Conservation (phyloP, 176 grass and related monocot genomes). For the Ampelocalamus luodianensis region DNA sequence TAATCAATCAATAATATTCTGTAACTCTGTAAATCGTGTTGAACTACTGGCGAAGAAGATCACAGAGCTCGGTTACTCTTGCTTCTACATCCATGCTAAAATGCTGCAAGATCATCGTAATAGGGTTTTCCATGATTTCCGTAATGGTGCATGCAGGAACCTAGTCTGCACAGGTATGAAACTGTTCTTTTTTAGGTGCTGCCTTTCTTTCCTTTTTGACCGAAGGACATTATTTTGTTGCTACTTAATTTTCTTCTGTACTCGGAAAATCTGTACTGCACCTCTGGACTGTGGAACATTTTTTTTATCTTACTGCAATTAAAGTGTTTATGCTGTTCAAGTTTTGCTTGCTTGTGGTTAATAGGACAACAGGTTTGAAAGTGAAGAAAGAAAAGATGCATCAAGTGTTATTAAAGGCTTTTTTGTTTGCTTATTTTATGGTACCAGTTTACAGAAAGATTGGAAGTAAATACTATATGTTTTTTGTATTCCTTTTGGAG, state of each 20-base stretch:
- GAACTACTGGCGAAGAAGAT: conserved; percentile 96
- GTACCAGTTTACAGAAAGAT: neutral
- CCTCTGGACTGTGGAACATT: neutral
- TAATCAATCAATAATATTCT: conserved; percentile 98
- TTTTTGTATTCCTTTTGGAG: neutral
- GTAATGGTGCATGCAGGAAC: conserved; percentile 94
- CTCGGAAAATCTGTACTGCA: neutral
- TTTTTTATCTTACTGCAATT: neutral
- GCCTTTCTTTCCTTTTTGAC: neutral
- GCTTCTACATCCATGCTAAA: conserved; percentile 99
- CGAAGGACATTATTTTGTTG: conserved; percentile 21
- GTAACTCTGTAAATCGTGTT: conserved; percentile 95
- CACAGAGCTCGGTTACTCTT: conserved; percentile 91
- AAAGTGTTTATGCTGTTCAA: neutral
- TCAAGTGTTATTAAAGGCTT: neutral
- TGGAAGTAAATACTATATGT: neutral
- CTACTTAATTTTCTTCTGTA: conserved; percentile 4
- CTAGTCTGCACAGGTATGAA: conserved; percentile 87
- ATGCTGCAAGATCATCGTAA: conserved; percentile 98
- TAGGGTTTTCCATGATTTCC: conserved; percentile 95
- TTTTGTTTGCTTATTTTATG: neutral
- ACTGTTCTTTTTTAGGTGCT: conserved; percentile 5
- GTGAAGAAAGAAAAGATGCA: neutral
- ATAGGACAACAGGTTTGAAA: neutral
- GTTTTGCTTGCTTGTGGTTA: neutral